Base-by-base conservation (phyloP, 1,284 basidiomycete species). In the Omphalotus olearius region DNA sequence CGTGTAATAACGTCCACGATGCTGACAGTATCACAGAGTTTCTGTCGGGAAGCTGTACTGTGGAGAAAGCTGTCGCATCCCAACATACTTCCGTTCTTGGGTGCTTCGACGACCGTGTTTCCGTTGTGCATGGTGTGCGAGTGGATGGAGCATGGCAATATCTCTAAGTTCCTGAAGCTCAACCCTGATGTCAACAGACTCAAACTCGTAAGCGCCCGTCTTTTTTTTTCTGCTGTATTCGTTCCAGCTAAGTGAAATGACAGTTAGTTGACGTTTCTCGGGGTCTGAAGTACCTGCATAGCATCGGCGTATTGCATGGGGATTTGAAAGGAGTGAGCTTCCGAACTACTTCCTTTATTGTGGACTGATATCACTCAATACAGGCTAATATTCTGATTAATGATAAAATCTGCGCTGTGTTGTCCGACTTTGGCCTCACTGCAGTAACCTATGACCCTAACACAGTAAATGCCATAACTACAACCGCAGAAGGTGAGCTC, bases 31-130 rank as follows among this genome's bases (percentile, higher is more conserved):
- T 7, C 16, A 11, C 30, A 55, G 54, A 41, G 23, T 14, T 48
- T 55, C 35, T 52, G 51, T 36, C 14, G 45, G 28, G 54, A 55
- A 39, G 51, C 54, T 25, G 30, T 55, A 4, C 28, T 55, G 6
- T 55, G 54, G 54, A 55, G 36, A 23, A 35, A 41, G 28, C 16
- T 40, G 7, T 17, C 38, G 3, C 38, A 40, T 51, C 14, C 50
- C 35, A 38, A 46, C 35, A 44, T 54, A 6, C 28, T 54, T 30
- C 42, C 49, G 14, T 51, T 54, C 39, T 37, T 51, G 10, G 53
- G 53, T 7, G 49, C 40, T 30, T 38, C 35, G 18, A 40, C 38
- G 17, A 42, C 41, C 2, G 30, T 51, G 2, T 54, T 54, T 41
- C 39, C 47, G 23, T 33, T 47, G 14, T 52, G 44, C 36, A 38